phyloP scores from a whole-genome alignment of 208 protist species.

The Wallacemonas collosoma region DNA sequence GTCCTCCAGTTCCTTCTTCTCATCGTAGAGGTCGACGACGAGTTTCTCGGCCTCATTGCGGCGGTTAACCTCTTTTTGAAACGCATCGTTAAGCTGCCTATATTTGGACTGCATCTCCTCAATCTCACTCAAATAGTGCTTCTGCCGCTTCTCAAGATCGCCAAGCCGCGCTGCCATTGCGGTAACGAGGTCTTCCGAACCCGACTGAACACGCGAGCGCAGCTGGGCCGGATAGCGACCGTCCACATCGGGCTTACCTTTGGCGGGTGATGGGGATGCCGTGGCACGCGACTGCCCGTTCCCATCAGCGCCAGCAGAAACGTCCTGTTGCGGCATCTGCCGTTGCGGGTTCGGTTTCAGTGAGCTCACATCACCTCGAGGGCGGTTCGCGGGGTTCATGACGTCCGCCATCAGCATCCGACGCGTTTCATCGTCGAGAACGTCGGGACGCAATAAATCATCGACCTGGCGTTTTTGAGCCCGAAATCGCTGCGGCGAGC shows the following conservation, averaged over 20 bases:
- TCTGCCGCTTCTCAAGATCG: conserved; percentile 66
- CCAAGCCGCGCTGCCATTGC: conserved; percentile 75
- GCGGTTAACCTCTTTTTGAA: conserved; percentile 49
- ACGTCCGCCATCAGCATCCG: conserved; percentile 67
- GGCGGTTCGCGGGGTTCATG: conserved; percentile 26
- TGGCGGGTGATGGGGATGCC: not conserved
- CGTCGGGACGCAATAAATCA: conserved; percentile 71
- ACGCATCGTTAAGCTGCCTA: conserved; percentile 45
- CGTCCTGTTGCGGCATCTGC: not conserved
- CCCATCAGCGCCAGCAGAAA: conserved; percentile 8
- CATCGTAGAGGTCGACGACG: conserved; percentile 70
- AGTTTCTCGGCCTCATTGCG: conserved; percentile 71
- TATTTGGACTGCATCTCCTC: conserved; percentile 75
- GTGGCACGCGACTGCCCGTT: not conserved
- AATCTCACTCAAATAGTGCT: conserved; percentile 72
- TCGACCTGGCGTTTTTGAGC: conserved; percentile 26
- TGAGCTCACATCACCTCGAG: not conserved
- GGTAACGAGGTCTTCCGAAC: conserved; percentile 54
- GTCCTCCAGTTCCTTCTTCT: conserved; percentile 66
- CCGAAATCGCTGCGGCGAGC: conserved; percentile 53
- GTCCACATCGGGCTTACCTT: conserved; percentile 16
- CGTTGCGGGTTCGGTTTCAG: not conserved
- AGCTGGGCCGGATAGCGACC: conserved; percentile 51
- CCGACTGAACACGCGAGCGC: conserved; percentile 46
- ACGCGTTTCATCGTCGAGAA: conserved; percentile 83